phyloP scores from a whole-genome alignment of 2,329 filamentous ascomycete genomes.

The Diaporthe vexans region DNA sequence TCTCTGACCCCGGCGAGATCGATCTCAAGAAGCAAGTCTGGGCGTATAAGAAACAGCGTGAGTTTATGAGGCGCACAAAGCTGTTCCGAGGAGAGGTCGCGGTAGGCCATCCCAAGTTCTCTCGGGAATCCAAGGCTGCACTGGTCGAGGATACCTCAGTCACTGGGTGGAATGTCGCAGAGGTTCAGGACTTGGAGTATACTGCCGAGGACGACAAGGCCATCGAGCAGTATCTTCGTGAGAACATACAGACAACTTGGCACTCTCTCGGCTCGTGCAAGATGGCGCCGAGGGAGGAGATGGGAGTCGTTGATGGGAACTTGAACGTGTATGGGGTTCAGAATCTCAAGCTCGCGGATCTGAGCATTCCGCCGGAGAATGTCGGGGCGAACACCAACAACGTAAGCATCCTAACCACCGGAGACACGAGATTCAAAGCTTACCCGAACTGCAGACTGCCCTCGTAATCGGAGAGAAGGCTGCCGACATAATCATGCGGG shows the following conservation, averaged over 20 bases:
- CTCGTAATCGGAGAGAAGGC: slow-evolving; percentile 60
- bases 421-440: slow-evolving; percentile 52
- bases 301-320: slow-evolving; percentile 58
- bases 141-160: slow-evolving; percentile 47
- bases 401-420: not conserved
- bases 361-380: slow-evolving; percentile 55
- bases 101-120: slow-evolving; percentile 60
- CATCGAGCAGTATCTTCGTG: slow-evolving; percentile 59
- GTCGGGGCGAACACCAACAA: slow-evolving; percentile 61
- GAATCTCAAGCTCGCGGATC: slow-evolving; percentile 57
- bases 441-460: slow-evolving; percentile 52
- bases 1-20: slow-evolving; percentile 63
- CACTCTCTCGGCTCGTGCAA: slow-evolving; percentile 61
- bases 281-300: slow-evolving; percentile 58
- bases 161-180: slow-evolving; percentile 47
- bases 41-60: slow-evolving; percentile 74
- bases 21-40: slow-evolving; percentile 72
- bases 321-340: slow-evolving; percentile 59
- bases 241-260: slow-evolving; percentile 57
- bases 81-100: slow-evolving; percentile 64
- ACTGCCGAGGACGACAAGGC: slow-evolving; percentile 61
- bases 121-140: slow-evolving; percentile 56
- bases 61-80: slow-evolving; percentile 69
- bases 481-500: slow-evolving; percentile 49
- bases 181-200: slow-evolving; percentile 60